Evolutionary conservation across 306 rosid species (phyloP).

Genomic region (Astragalus glycyphyllos): DNA sequence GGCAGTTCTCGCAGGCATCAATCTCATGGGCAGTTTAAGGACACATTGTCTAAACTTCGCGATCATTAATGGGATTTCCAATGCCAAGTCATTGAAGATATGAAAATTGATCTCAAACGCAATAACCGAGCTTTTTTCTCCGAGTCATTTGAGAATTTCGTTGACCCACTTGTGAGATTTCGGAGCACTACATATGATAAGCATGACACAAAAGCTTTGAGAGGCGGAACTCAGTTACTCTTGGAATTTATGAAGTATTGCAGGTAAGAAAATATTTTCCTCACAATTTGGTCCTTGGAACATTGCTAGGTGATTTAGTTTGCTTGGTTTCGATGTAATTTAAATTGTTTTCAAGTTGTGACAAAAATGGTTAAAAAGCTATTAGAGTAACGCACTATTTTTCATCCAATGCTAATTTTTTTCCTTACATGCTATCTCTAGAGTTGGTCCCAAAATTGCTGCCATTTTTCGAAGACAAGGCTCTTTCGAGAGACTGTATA

Average conservation of each 20-base stretch:
- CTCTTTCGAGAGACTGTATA: constrained; percentile 53
- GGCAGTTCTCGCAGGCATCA: constrained; percentile 49
- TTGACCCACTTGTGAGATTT: constrained; percentile 66
- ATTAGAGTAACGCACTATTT: constrained; percentile 58
- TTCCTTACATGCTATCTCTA: constrained; percentile 55
- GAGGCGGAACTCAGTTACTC: constrained; percentile 65
- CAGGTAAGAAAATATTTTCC: constrained; percentile 65
- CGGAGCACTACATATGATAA: constrained; percentile 61
- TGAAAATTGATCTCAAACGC: constrained; percentile 49
- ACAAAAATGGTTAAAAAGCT: constrained; percentile 45
- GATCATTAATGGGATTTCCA: constrained; percentile 72
- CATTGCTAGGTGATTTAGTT: constrained; percentile 1
- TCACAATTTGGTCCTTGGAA: constrained; percentile 3
- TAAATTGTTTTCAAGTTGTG: constrained; percentile 14
- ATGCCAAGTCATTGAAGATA: constrained; percentile 64
- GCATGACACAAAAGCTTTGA: constrained; percentile 65
- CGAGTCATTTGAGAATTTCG: constrained; percentile 54
- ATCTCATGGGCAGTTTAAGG: constrained; percentile 45
- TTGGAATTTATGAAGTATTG: constrained; percentile 59
- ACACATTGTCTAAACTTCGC: constrained; percentile 53
- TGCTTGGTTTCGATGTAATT: constrained; percentile 6
- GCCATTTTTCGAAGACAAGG: constrained; percentile 51
- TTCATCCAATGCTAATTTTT: constrained; percentile 53
- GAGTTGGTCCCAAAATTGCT: constrained; percentile 73
- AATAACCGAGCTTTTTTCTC: constrained; percentile 46